Conservation (phyloP, 2,329 filamentous ascomycete genomes). For the Colletotrichum australisinense region DNA sequence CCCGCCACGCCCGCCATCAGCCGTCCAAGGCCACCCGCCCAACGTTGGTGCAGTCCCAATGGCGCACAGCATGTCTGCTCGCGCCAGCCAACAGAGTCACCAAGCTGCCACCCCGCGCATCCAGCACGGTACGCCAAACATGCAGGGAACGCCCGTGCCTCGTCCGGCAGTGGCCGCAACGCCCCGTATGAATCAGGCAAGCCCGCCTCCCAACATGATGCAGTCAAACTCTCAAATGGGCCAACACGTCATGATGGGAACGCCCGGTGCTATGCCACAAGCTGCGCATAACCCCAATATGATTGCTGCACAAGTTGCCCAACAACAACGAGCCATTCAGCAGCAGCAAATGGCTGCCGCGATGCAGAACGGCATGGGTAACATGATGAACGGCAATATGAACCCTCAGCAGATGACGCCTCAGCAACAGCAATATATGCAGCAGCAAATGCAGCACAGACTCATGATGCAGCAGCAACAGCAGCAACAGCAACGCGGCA, state of each 20-base stretch:
- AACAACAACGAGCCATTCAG: slow-evolving; percentile 59
- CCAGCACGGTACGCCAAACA: slow-evolving; percentile 70
- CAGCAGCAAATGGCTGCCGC: slow-evolving; percentile 52
- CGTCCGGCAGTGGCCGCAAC: slow-evolving; percentile 64
- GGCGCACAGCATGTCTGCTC: slow-evolving; percentile 71
- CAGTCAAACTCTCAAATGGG: slow-evolving; percentile 67
- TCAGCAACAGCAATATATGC: slow-evolving; percentile 31
- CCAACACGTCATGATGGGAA: slow-evolving; percentile 61
- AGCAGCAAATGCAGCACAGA: slow-evolving; percentile 40
- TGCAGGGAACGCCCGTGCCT: slow-evolving; percentile 70
- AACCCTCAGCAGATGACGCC: slow-evolving; percentile 44
- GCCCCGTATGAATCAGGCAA: slow-evolving; percentile 72
- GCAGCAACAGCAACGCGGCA: slow-evolving; percentile 47
- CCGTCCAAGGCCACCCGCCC: slow-evolving; percentile 67
- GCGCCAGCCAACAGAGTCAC: slow-evolving; percentile 76
- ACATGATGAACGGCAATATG: slow-evolving; percentile 50
- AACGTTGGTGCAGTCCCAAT: slow-evolving; percentile 66
- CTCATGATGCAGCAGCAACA: slow-evolving; percentile 42
- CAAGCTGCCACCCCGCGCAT: slow-evolving; percentile 72
- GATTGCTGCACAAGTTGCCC: slow-evolving; percentile 58
- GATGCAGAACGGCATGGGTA: slow-evolving; percentile 49
- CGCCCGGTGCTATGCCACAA: slow-evolving; percentile 44
- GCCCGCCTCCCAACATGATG: slow-evolving; percentile 71
- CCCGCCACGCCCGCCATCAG: slow-evolving; percentile 74
- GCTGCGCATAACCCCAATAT: slow-evolving; percentile 53